Conservation (phyloP, 2,329 filamentous ascomycete genomes). For the Paracamarosporium sp. region DNA sequence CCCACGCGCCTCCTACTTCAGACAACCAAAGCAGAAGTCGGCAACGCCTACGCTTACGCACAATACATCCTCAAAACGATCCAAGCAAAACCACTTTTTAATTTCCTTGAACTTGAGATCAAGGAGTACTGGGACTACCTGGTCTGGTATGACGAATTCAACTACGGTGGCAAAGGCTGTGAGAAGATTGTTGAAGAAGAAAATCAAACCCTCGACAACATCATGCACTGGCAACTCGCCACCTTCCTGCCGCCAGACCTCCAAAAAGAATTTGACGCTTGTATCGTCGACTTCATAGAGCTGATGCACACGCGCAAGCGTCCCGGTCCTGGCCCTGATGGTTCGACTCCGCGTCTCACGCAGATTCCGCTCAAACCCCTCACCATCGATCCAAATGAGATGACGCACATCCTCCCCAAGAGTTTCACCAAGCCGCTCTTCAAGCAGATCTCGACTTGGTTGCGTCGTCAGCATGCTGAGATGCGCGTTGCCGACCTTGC, state of each 20-base stretch:
- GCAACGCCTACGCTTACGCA: slow-evolving; percentile 94
- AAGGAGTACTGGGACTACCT: slow-evolving; percentile 99
- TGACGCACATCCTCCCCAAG: slow-evolving; percentile 74
- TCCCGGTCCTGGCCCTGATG: slow-evolving; percentile 54
- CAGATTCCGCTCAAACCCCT: slow-evolving; percentile 66
- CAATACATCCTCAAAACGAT: slow-evolving; percentile 99
- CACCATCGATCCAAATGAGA: slow-evolving; percentile 63
- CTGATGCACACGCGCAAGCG: slow-evolving; percentile 90
- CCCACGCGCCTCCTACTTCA: slow-evolving; percentile 89
- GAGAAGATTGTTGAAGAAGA: slow-evolving; percentile 78
- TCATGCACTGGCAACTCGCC: slow-evolving; percentile 98
- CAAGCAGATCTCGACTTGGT: slow-evolving; percentile 82
- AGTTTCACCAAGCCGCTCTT: slow-evolving; percentile 88
- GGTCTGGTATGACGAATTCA: slow-evolving; percentile 98
- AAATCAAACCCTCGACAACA: slow-evolving; percentile 81
- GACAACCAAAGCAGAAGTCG: slow-evolving; percentile 95
- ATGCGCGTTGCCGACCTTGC: slow-evolving; percentile 88
- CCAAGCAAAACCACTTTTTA: slow-evolving; percentile 91
- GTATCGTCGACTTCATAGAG: slow-evolving; percentile 93
- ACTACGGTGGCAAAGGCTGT: slow-evolving; percentile 95
- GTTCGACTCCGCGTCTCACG: slow-evolving; percentile 60
- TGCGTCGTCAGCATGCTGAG: slow-evolving; percentile 86
- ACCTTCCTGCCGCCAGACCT: slow-evolving; percentile 83
- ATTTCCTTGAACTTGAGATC: slow-evolving; percentile 96
- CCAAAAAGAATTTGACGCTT: slow-evolving; percentile 86